Percentiles rank a stretch among this genome's conserved stretches.
Evolutionary conservation across 768 basidiomycete species (phyloP).

Genomic region (Suillus cothurnatus): DNA sequence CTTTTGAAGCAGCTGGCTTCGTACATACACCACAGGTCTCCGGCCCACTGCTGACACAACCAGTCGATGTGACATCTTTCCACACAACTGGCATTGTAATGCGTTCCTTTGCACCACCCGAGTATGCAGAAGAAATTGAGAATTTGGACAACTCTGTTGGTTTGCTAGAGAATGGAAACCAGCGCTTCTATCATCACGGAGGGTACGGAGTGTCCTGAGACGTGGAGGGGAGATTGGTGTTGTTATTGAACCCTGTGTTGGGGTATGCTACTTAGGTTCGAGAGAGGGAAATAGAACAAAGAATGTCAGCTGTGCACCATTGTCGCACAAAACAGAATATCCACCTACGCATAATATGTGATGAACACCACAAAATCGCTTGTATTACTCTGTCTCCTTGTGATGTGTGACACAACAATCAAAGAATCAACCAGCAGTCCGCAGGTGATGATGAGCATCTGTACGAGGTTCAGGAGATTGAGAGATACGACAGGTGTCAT

Average conservation of each 20-base stretch:
- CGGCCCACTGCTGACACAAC: conserved; percentile 40
- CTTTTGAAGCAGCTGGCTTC: conserved; percentile 48
- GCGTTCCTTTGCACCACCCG: conserved; percentile 54
- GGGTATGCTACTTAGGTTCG: no score
- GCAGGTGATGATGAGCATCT: no score
- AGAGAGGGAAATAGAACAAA: no score
- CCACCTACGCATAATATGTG: no score
- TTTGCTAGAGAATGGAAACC: conserved; percentile 55
- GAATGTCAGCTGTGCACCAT: no score
- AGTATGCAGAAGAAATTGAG: conserved; percentile 44
- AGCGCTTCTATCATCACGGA: conserved; percentile 38
- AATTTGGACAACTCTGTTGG: conserved; percentile 57
- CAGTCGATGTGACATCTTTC: conserved; percentile 41
- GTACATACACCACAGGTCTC: conserved; percentile 23
- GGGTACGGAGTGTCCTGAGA: conserved; percentile 3
- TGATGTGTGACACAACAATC: no score
- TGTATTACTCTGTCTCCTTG: no score
- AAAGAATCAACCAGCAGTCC: no score
- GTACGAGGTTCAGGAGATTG: no score
- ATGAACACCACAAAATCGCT: no score
- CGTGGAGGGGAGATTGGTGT: neutral
- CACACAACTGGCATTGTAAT: conserved; percentile 41
- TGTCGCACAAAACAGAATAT: no score
- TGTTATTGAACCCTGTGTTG: neutral
- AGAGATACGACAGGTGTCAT: no score